Evolutionary conservation across 164 flowering plant species (phyloP).

Genomic region (Magnolia changhungtana): DNA sequence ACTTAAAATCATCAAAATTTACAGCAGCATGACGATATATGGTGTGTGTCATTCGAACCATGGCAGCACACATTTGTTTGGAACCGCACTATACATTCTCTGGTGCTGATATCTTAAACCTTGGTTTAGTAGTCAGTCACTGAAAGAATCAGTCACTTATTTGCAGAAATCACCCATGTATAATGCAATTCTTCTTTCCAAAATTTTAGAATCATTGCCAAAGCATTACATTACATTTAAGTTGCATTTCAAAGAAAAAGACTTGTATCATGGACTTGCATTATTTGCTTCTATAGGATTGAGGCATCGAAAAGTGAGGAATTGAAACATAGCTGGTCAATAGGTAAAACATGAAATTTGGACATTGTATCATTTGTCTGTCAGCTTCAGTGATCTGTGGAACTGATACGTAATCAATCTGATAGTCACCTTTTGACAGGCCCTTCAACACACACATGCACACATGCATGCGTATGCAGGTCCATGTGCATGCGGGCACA

Average conservation of each 20-base stretch:
- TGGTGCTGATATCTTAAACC: too few relatives aligned
- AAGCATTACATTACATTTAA: not conserved
- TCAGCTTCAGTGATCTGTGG: slow-evolving; percentile 95
- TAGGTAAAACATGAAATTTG: not conserved
- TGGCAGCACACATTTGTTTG: too few relatives aligned
- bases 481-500: too few relatives aligned
- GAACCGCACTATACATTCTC: too few relatives aligned
- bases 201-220: not conserved
- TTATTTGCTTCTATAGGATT: not conserved
- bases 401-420: slow-evolving; percentile 83
- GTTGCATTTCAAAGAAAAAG: not conserved
- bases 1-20: too few relatives aligned
- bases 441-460: too few relatives aligned
- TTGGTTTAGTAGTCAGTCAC: too few relatives aligned
- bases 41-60: too few relatives aligned
- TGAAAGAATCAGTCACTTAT: not conserved
- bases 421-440: slow-evolving; percentile 63
- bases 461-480: too few relatives aligned
- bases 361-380: slow-evolving; percentile 76
- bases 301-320: not conserved
- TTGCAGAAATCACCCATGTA: not conserved
- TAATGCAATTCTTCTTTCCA: not conserved
- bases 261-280: not conserved
- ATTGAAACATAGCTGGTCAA: not conserved
- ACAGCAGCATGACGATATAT: too few relatives aligned